Base-by-base conservation (phyloP, 495 filamentous ascomycete species). In the Viridothelium virens region DNA sequence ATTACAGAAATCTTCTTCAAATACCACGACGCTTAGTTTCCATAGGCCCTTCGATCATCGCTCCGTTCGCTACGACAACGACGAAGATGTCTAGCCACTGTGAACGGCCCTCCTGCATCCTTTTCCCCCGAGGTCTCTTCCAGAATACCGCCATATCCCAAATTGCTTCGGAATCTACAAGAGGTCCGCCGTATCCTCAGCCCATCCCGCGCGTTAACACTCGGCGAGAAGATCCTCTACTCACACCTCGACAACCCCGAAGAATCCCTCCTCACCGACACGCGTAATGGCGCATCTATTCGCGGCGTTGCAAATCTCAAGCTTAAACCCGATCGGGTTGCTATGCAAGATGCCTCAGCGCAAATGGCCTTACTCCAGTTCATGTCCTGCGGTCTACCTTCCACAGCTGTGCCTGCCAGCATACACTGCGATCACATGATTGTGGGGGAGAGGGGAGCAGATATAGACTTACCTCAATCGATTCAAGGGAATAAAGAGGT, bases 391-490 rank as follows among this genome's bases (percentile, higher is more conserved):
- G 90, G 89, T 67, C 81, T 97, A 25, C 87, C 90, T 36, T 88
- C 87, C 63, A 96, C 94, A 1, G 91, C 91, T n/a, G 92, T 97
- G 38, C 94, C 94, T 14, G 93, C 94, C 39, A 96, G 91, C 77
- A 97, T 97, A 67, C 94, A 98, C 80, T 98, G 94, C 74, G 94
- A 98, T 78, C 94, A 98, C 74, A 91, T 98, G 87, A 98, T 98
- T 82, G 93, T 97, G 61, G 94, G 94, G 69, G 84, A 91, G 72
- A 86, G 86, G 70, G 94, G 94, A 64, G 94, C 94, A 33, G 88
- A 96, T 73, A 84, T 86, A 38, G 94, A 98, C 80, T 78, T 98
- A 41, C 87, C 91, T 12, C 84, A 85, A 34, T 92, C 90, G 50
- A 96, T 98, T 63, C 81, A 88, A 78, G 90, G 91, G 46, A 98